Conservation (phyloP, 129 eudicot genomes). For the Smallanthus sonchifolius region DNA sequence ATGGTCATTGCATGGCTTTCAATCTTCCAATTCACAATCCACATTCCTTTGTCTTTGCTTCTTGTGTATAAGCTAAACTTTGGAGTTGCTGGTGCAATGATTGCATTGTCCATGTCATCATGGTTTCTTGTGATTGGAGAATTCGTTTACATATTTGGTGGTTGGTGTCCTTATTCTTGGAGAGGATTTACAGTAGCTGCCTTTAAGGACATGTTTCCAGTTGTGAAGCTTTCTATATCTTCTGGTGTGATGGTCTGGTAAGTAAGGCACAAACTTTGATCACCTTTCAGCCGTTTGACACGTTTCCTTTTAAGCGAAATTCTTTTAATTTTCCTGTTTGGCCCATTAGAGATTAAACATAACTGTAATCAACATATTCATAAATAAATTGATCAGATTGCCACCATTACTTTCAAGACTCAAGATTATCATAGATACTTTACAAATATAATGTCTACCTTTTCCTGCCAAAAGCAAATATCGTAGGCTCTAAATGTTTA, state of each 20-base stretch:
- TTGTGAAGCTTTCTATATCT: conserved; percentile 68
- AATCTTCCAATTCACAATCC: conserved; percentile 38
- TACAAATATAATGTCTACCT: neutral
- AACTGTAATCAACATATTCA: neutral
- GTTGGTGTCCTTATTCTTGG: conserved; percentile 78
- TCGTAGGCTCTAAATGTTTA: neutral
- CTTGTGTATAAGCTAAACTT: conserved; percentile 34
- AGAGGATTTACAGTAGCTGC: conserved; percentile 61
- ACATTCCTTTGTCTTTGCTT: conserved; percentile 51
- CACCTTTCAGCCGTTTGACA: neutral
- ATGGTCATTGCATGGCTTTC: conserved; percentile 62
- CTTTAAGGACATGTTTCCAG: conserved; percentile 60
- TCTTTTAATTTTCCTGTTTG: neutral
- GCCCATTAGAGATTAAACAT: neutral
- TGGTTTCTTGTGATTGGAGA: conserved; percentile 67
- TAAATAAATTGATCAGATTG: neutral
- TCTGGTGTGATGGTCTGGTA: conserved; percentile 94
- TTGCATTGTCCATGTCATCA: conserved; percentile 47
- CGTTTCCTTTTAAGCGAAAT: neutral
- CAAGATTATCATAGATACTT: neutral
- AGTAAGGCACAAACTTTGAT: neutral
- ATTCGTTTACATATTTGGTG: conserved; percentile 58
- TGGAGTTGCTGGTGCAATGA: conserved; percentile 62
- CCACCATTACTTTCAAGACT: neutral
- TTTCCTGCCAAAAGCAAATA: neutral